Evolutionary conservation across 2,329 filamentous ascomycete species (phyloP), one percentile per base, ranked within the genome.

Genomic region (Elsinoe batatas): DNA sequence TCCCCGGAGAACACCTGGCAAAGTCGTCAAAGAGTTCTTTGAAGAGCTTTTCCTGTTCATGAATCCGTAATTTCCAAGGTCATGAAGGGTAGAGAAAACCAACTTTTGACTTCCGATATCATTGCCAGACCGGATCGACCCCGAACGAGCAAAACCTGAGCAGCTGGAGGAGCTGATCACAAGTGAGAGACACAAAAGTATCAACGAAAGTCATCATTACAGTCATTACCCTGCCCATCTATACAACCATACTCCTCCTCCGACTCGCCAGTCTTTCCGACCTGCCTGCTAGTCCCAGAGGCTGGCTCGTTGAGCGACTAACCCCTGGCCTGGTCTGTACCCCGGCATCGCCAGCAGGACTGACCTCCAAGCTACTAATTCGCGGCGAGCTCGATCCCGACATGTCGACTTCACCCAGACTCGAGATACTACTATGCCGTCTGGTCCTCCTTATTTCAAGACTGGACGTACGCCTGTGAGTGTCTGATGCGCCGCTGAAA

Each of bases 241-340:
- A 67, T 26, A 68, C 50, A 64, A 68, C 64, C 67, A 68, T 68
- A 58, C 66, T 68, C 58, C 64, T 59, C 58, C 67, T 56, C 54
- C 66, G 58, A 53, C 68, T 73, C 13, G 68, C 69, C 47, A 51
- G 18, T 33, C 47, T 37, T 17, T 51, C 47, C 33, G 47, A 51
- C 12, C 47, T 33, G 10, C 47, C 47, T 11, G 26, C 30, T 20
- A 51, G 11, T n/a, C 46, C 47, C 18, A 40, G 12, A 6, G 30
- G 35, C 55, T 53, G 55, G 30, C 35, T 53, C 32, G 50, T 49
- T 12, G 30, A 49, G 30, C 49, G 51, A 15, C 40, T 58, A 3
- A 54, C 33, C 44, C 54, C 5, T 32, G 46, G 26, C 46, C 54
- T 54, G 11, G 22, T 26, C n/a, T 47, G 50, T 17, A 30, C 2